Evolutionary conservation across 148 eudicot species (phyloP), one percentile per base, ranked within the genome.

Genomic region (Pouteria glomerata): DNA sequence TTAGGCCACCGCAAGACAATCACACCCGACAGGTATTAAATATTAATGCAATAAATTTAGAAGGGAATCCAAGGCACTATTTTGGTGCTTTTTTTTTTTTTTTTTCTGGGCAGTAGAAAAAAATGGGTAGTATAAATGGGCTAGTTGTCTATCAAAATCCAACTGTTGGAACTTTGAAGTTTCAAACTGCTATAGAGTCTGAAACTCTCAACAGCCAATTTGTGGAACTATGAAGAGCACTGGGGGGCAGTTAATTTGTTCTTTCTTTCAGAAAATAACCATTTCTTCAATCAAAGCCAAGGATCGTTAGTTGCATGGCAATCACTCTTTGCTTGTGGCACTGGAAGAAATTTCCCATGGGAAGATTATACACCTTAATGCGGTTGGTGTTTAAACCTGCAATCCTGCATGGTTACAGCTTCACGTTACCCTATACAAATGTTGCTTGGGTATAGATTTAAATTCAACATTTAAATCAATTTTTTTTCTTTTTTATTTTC

Each of bases 1-100:
- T 78, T 93, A 52, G 91, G 93, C 71, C 96, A 93, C 76, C 75
- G 88, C 68, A 93, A 80, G 68, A 93, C 96, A 47, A 88, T 90
- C 62, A 88, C 90, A 10, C 98, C 98, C 23, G 94, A 93, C 82
- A 90, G 98, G 98, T 93, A 80, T 11, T 67, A 31, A 23, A 96
- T 93, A 80, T 11, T 67, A 31, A 23, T 27, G 48, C 33, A 37
- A 29, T 51, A 6, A 51, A 51, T 42, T 52, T 16, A 63, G 6
- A 51, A 18, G 59, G 15, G 16, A 1, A 63, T 24, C 1, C 6
- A 3, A 4, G 50, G 31, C 10, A 13, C 0, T 10, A 8, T 23
- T 63, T 37, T 30, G 50, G 27, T 26, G 14, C 7, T 31, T 15
- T 58, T 11, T 31, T 11, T 2, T 50, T n/a, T 68, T 23, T 0